A percentile compares a stretch with the other conserved stretches of the same genome.
phyloP scores from a whole-genome alignment of 768 basidiomycete genomes.

The Leccinum broughii region DNA sequence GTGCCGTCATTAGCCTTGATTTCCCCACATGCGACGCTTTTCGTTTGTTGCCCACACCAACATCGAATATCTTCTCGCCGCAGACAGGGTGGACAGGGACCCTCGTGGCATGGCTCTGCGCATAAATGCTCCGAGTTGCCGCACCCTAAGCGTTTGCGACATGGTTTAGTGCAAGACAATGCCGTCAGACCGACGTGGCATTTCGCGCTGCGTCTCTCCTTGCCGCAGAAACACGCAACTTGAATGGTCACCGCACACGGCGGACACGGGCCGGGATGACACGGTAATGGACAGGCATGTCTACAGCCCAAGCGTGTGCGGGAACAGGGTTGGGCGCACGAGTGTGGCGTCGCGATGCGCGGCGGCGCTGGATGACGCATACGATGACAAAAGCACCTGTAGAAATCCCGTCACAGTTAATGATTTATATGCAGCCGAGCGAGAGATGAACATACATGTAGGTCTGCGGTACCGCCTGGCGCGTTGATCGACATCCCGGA shows the following conservation, averaged over 20 bases:
- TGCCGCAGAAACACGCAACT: constrained; percentile 79
- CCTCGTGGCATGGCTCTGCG: constrained; percentile 68
- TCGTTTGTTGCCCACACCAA: constrained; percentile 75
- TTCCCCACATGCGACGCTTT: constrained; percentile 65
- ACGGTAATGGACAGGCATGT: constrained; percentile 81
- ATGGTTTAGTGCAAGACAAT: constrained; percentile 39
- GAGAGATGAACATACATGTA: constrained; percentile 50
- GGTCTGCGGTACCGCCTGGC: constrained; percentile 61
- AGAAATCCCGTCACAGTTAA: neutral
- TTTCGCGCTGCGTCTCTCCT: constrained; percentile 38
- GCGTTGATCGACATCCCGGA: constrained; percentile 86
- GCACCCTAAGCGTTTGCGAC: constrained; percentile 55
- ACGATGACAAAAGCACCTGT: constrained; percentile 83
- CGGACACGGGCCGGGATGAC: constrained; percentile 97
- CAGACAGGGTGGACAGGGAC: constrained; percentile 67
- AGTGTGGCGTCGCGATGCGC: constrained; percentile 72
- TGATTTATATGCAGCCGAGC: neutral
- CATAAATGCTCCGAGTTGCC: constrained; percentile 69
- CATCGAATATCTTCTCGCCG: constrained; percentile 58
- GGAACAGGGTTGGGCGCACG: constrained; percentile 70
- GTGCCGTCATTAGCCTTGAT: constrained; percentile 45
- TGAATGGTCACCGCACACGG: constrained; percentile 83
- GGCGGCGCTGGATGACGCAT: constrained; percentile 70
- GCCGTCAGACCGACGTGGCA: constrained; percentile 50
- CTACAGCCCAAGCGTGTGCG: constrained; percentile 60